These are phyloP conservation scores for Paspalum notatum DNA, from an alignment of 176 grass and related monocot genomes.

Conservation along the genomic window DNA sequence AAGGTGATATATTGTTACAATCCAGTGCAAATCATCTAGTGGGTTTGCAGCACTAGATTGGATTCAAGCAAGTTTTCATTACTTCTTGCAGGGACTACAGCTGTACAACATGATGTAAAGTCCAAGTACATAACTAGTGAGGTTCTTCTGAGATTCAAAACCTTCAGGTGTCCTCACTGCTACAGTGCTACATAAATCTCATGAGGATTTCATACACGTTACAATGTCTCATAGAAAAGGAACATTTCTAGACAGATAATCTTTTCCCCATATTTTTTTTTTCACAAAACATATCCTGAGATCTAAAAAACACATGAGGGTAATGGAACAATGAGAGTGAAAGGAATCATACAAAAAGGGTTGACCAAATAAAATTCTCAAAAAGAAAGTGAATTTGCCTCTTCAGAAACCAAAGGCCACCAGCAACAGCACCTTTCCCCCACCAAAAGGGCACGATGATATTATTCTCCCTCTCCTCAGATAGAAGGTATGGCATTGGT, in stretches of 20 bases:
- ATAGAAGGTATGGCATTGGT: conserved; percentile 23
- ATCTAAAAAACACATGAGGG: not conserved
- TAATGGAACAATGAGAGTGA: not conserved
- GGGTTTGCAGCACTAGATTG: conserved; percentile 3
- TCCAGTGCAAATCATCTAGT: conserved; percentile 1
- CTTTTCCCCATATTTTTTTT: not conserved
- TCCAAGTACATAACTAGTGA: not conserved
- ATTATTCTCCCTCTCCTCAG: conserved; percentile 5
- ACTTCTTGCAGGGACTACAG: not conserved
- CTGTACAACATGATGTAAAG: not conserved
- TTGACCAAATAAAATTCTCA: conserved; percentile 35
- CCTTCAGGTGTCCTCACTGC: not conserved
- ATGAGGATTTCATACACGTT: conserved; percentile 14
- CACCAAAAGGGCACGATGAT: conserved; percentile 22
- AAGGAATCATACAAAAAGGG: conserved; percentile 40
- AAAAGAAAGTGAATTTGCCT: conserved; percentile 21
- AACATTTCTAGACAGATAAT: conserved; percentile 10
- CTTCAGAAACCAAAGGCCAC: conserved; percentile 32
- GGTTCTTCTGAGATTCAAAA: not conserved
- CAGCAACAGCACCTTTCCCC: conserved; percentile 21
- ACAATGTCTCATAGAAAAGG: not conserved
- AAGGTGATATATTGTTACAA: not conserved
- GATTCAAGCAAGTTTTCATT: conserved; percentile 1
- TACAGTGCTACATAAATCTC: not conserved
- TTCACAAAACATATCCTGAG: conserved; percentile 19